Conservation (phyloP, 2,329 filamentous ascomycete genomes). For the Xylaria sp. region DNA sequence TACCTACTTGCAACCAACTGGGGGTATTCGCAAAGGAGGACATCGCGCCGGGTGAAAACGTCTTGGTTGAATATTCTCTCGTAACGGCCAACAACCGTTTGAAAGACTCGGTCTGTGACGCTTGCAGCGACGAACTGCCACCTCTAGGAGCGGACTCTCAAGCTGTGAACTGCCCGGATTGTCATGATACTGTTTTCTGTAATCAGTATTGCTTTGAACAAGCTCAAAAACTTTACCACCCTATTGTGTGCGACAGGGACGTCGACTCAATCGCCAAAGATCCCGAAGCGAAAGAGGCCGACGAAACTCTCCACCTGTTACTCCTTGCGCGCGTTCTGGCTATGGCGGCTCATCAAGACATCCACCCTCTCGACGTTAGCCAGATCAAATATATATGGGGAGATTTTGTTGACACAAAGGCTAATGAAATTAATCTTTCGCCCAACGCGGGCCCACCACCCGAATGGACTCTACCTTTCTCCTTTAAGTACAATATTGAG, state of each 20-base stretch:
- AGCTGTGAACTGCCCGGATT: slow-evolving; percentile 68
- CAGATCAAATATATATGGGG: slow-evolving; percentile 78
- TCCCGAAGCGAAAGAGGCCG: slow-evolving; percentile 67
- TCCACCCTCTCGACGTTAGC: slow-evolving; percentile 71
- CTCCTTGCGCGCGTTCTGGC: slow-evolving; percentile 71
- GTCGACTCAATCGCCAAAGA: slow-evolving; percentile 74
- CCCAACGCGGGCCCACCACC: slow-evolving; percentile 67
- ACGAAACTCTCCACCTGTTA: slow-evolving; percentile 71
- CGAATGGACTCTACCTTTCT: slow-evolving; percentile 78
- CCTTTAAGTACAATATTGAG: slow-evolving; percentile 79
- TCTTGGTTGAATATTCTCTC: slow-evolving; percentile 85
- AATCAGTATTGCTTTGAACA: slow-evolving; percentile 67
- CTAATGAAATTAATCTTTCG: slow-evolving; percentile 66
- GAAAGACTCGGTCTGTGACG: slow-evolving; percentile 89
- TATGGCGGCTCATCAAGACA: slow-evolving; percentile 69
- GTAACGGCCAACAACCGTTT: slow-evolving; percentile 90
- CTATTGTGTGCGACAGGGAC: slow-evolving; percentile 73
- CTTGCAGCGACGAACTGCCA: slow-evolving; percentile 81
- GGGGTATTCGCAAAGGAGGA: slow-evolving; percentile 90
- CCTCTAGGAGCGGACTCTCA: slow-evolving; percentile 61
- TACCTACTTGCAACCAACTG: slow-evolving; percentile 77
- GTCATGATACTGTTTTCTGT: slow-evolving; percentile 75
- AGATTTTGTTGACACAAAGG: slow-evolving; percentile 66
- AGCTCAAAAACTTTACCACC: slow-evolving; percentile 71
- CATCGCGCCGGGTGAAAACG: slow-evolving; percentile 78